Evolutionary conservation across 305 asterid species (phyloP), one percentile per base, ranked within the genome.

Genomic region (Rubia tinctorum): DNA sequence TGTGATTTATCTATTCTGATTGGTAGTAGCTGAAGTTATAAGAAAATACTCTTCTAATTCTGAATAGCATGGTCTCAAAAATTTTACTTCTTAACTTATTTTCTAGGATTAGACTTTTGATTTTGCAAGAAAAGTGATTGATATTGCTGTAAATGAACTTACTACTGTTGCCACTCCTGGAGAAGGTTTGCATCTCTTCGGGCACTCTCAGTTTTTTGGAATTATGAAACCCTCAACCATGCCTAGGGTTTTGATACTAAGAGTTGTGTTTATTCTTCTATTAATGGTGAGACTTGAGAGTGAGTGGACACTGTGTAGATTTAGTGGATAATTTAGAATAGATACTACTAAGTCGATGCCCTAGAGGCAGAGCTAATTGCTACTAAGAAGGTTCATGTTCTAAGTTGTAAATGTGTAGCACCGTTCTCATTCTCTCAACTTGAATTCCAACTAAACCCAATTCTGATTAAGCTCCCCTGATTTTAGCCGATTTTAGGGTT

Each of bases 321-420:
- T 27, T 27, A 27, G 30, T 27, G 30, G 30, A 27, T 27, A 2
- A 27, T 27, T 27, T 2, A 27, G 30, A 27, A 27, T 27, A 27
- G 30, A 27, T 27, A 27, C 30, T 1, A 27, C 30, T 27, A 27
- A 39, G 99, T 95, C 40, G 99, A 93, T 83, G 99, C 95, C 82
- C 84, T 95, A 10, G 99, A 95, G 82, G 99, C 99, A 4, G 99
- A 95, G 86, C 56, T 95, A 76, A 95, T 95, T 73, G 97, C 99
- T 39, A 95, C 99, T 75, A 95, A 95, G 83, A 93, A 89, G 99
- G 99, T 95, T 77, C 49, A 63, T 72, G 47, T n/a, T 78, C 58
- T 66, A n/a, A 55, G 40, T 22, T 78, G 43, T 53, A n/a, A 55
- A 18, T 17, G 45, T 60, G 64, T 59, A 25, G 27, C n/a, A 22